Evolutionary conservation across 78 protist species (phyloP).

Genomic region (Pigoraptor vietnamica): DNA sequence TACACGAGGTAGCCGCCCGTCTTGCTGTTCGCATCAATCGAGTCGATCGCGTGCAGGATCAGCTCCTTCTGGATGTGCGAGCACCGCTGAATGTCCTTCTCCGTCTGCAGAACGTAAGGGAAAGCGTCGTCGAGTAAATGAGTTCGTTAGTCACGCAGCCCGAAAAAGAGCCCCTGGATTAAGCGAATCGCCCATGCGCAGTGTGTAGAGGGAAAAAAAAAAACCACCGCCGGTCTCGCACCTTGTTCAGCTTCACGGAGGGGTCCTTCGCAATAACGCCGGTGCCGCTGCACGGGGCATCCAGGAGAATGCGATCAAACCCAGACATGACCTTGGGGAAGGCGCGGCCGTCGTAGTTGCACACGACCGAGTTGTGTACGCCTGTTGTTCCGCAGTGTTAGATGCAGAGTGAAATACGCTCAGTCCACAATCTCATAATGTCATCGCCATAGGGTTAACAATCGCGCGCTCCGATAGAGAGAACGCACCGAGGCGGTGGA

Average conservation of each 20-base stretch:
- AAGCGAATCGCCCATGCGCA: neutral
- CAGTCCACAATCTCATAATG: too few relatives aligned
- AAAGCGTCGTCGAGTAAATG: neutral
- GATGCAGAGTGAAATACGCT: neutral
- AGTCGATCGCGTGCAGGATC: slow-evolving; percentile 93
- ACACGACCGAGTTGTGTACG: slow-evolving; percentile 63
- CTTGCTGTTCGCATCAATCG: slow-evolving; percentile 68
- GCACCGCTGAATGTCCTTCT: slow-evolving; percentile 72
- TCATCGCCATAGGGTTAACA: neutral
- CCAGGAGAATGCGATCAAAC: slow-evolving; percentile 96
- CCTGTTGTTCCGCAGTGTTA: too few relatives aligned
- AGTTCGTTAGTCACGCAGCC: neutral
- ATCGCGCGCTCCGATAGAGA: too few relatives aligned
- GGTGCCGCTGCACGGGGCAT: slow-evolving; percentile 99
- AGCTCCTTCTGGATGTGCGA: slow-evolving; percentile 91
- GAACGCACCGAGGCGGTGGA: slow-evolving; percentile 63
- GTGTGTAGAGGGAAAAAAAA: too few relatives aligned
- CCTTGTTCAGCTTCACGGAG: slow-evolving; percentile 63
- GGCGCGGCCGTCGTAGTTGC: slow-evolving; percentile 91
- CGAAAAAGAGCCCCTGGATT: slow-evolving; percentile 5
- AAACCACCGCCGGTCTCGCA: neutral
- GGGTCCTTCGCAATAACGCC: slow-evolving; percentile 97
- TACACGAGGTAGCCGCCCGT: slow-evolving; percentile 91
- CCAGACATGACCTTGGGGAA: slow-evolving; percentile 61
- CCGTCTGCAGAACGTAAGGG: slow-evolving; percentile 20